Percentiles rank a stretch among this genome's conserved stretches.
phyloP scores from a whole-genome alignment of 495 filamentous ascomycete genomes.

The Daldinia caldariorum region DNA sequence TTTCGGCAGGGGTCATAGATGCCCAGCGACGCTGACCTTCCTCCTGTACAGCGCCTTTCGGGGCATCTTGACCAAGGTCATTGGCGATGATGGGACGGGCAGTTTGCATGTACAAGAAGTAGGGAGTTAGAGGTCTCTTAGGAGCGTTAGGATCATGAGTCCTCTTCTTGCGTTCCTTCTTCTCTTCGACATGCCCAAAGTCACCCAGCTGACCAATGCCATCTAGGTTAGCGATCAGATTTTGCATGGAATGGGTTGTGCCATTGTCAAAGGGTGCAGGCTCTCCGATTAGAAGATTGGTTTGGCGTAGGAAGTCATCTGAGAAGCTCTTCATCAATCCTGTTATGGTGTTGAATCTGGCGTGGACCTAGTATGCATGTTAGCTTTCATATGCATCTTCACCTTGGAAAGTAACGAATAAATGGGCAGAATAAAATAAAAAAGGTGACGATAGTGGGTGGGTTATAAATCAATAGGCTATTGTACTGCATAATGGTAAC shows the following conservation, averaged over 20 bases:
- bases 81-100: slow-evolving; percentile 78
- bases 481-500: not conserved
- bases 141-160: slow-evolving; percentile 92
- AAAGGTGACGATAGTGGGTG: not conserved
- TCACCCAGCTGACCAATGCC: slow-evolving; percentile 48
- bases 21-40: slow-evolving; percentile 87
- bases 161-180: slow-evolving; percentile 89
- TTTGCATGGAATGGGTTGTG: slow-evolving; percentile 57
- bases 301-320: slow-evolving; percentile 82
- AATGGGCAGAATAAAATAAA: not conserved
- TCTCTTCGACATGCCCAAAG: slow-evolving; percentile 63
- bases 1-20: slow-evolving; percentile 74
- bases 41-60: slow-evolving; percentile 80
- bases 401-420: not conserved
- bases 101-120: slow-evolving; percentile 90
- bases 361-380: slow-evolving; percentile 68
- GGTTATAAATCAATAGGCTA: not conserved
- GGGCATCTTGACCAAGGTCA: slow-evolving; percentile 75
- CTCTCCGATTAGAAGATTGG: slow-evolving; percentile 77
- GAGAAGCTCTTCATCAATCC: slow-evolving; percentile 76
- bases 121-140: slow-evolving; percentile 91
- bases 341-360: slow-evolving; percentile 76
- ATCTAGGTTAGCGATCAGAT: slow-evolving; percentile 59
- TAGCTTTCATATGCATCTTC: not conserved
- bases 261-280: slow-evolving; percentile 60